Conservation (phyloP, 805 yeast species). For the Millerago galiae region DNA sequence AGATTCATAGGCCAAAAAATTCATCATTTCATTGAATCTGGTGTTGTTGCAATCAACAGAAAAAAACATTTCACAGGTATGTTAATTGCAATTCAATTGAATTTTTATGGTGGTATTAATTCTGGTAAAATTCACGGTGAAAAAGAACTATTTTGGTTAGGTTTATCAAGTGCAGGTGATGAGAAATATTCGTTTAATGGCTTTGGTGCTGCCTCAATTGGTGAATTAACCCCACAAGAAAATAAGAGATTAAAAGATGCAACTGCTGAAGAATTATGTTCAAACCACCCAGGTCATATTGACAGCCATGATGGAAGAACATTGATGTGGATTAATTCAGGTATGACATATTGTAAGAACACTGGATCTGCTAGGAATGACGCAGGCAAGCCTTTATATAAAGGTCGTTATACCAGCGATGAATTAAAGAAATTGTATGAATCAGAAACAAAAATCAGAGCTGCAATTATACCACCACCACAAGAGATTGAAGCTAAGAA, state of each 20-base stretch:
- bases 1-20: constrained; percentile 28
- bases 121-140: constrained; percentile 42
- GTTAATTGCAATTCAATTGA: constrained; percentile 19
- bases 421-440: constrained; percentile 27
- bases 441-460: constrained; percentile 26
- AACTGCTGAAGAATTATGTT: constrained; percentile 36
- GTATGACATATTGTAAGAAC: constrained; percentile 53
- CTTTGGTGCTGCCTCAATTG: constrained; percentile 29
- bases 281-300: constrained; percentile 55
- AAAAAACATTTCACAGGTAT: constrained; percentile 21
- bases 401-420: constrained; percentile 19
- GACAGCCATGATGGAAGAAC: constrained; percentile 37
- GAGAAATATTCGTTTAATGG: constrained; percentile 29
- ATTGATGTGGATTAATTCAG: constrained; percentile 46
- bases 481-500: constrained; percentile 21
- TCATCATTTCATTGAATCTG: constrained; percentile 31
- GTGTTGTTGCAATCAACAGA: constrained; percentile 29
- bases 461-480: constrained; percentile 37
- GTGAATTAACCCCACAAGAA: constrained; percentile 20
- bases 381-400: constrained; percentile 29
- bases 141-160: constrained; percentile 59
- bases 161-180: constrained; percentile 38
- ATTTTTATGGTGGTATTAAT: constrained; percentile 16
- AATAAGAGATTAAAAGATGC: constrained; percentile 7
- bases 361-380: constrained; percentile 29